A percentile compares a stretch with the other conserved stretches of the same genome.
These are phyloP conservation scores for Pichia sporocuriosa DNA, from an alignment of 805 yeast species.

Conservation along the genomic window DNA sequence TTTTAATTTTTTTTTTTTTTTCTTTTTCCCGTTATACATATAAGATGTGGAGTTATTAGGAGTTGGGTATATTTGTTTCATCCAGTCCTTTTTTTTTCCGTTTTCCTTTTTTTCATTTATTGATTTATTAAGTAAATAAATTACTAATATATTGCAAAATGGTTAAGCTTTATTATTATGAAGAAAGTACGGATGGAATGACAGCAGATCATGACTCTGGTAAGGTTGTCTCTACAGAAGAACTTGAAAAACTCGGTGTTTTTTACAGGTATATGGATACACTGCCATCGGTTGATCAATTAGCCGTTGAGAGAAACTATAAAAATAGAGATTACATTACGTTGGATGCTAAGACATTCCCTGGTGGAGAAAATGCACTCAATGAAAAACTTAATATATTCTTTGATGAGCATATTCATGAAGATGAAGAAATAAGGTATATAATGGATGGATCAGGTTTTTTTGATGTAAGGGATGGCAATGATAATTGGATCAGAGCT, in stretches of 20 bases:
- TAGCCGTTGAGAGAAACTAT: slow-evolving; percentile 69
- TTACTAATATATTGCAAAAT: neutral
- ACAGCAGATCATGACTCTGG: slow-evolving; percentile 74
- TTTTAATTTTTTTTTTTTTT: too few species aligned
- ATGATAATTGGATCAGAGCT: slow-evolving; percentile 68
- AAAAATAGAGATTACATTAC: slow-evolving; percentile 71
- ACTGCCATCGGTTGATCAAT: slow-evolving; percentile 48
- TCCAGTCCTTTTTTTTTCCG: neutral
- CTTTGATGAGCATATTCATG: slow-evolving; percentile 85
- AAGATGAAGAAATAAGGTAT: slow-evolving; percentile 94
- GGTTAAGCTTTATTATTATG: slow-evolving; percentile 50
- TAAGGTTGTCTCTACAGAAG: slow-evolving; percentile 39
- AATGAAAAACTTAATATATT: slow-evolving; percentile 61
- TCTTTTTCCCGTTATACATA: too few species aligned
- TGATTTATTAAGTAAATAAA: too few species aligned
- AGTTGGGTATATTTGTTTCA: too few species aligned
- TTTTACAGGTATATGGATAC: slow-evolving; percentile 47
- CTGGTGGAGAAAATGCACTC: slow-evolving; percentile 53
- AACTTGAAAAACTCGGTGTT: slow-evolving; percentile 60
- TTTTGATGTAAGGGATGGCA: slow-evolving; percentile 72
- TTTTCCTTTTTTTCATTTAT: neutral
- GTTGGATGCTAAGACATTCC: slow-evolving; percentile 54
- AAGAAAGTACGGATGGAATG: slow-evolving; percentile 45
- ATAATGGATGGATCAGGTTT: slow-evolving; percentile 85
- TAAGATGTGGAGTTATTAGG: too few species aligned